Evolutionary conservation across 257 asterid genomes (phyloP), one percentile per base, ranked within the genome.

Genomic region (Solanum sitiens): DNA sequence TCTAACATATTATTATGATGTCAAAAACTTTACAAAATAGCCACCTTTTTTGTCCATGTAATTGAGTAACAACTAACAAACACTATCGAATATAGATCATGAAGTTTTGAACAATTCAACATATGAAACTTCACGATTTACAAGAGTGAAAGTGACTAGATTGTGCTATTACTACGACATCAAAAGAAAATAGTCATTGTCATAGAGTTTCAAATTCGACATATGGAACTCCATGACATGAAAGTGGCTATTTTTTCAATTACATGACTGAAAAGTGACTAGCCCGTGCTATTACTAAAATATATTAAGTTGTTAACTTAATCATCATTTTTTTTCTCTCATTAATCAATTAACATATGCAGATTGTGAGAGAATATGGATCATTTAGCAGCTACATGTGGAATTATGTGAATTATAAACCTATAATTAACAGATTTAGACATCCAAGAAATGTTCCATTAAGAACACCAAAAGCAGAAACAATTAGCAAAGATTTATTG

Each of bases 331-430:
- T 32, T 71, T 71, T 1, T 27, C 1, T 6, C 53, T n/a, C 14
- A 42, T 87, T 11, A 27, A 79, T 77, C 15, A 71, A 84, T 45
- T 32, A 39, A 23, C 20, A 14, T 13, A 21, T 83, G 70, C 67
- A 97, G 99, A 92, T 95, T 87, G 95, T 91, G 21, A 91, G 84
- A 76, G 98, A 95, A 87, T 93, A 88, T 89, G 98, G 98, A 83
- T 97, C 98, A 4, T 95, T 97, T 88, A 93, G 98, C 61, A 93
- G 92, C 91, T 95, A 94, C 86, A 88, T 95, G 94, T 95, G 99
- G 98, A 97, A 94, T 21, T 90, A 91, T 61, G 94, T 95, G 77
- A 92, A 93, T 74, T 93, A 91, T 92, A 97, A 95, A 89, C 97
- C 99, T 6, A 89, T 93, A 92, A 93, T 95, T 85, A 97, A 97